phyloP scores from a whole-genome alignment of 208 protist genomes.

The Phytomonas sp. region DNA sequence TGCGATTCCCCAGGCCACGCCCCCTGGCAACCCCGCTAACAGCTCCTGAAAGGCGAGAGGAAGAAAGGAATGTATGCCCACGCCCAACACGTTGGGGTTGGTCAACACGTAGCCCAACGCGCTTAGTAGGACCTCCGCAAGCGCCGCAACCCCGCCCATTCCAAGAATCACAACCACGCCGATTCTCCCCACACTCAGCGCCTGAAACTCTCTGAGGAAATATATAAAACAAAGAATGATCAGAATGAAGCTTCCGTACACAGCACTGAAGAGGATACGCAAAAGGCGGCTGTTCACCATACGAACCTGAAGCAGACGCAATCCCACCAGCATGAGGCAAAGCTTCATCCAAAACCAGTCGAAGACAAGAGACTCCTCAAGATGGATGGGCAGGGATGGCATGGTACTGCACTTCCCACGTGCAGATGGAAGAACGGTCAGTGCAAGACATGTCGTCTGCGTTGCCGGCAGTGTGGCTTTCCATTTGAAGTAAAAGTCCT shows the following conservation, averaged over 20 bases:
- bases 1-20: background rate
- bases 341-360: constrained; percentile 49
- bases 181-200: constrained; percentile 49
- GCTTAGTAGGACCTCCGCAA: constrained; percentile 28
- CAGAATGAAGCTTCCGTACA: constrained; percentile 38
- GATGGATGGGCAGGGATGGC: constrained; percentile 14
- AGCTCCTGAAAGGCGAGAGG: constrained; percentile 5
- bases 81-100: background rate
- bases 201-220: constrained; percentile 36
- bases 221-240: constrained; percentile 27
- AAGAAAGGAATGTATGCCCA: background rate
- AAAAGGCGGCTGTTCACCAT: constrained; percentile 35
- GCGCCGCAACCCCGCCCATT: constrained; percentile 38
- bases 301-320: constrained; percentile 31
- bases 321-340: constrained; percentile 14
- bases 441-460: constrained; percentile 22
- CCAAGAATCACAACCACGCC: constrained; percentile 30
- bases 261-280: constrained; percentile 30
- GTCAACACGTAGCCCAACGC: background rate
- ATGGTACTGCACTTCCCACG: too few relatives aligned
- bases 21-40: background rate
- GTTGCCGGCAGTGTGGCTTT: constrained; percentile 18
- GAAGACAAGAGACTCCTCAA: constrained; percentile 29
- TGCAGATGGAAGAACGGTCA: background rate
- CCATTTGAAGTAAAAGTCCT: constrained; percentile 16